These are phyloP conservation scores for Cryptococcus sp. DNA, from an alignment of 1,284 basidiomycete genomes.

Conservation along the genomic window DNA sequence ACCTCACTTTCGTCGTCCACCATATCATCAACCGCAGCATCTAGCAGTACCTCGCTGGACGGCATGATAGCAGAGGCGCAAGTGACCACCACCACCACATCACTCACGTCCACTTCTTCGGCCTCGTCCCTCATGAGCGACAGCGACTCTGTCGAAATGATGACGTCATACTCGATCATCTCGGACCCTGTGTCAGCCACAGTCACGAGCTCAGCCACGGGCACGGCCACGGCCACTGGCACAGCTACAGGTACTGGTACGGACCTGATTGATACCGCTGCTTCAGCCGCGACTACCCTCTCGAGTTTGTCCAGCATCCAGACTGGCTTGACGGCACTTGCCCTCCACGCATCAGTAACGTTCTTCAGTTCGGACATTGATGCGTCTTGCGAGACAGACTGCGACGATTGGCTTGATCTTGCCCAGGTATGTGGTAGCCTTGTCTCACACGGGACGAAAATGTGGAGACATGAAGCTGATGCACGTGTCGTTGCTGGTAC, in stretches of 20 bases:
- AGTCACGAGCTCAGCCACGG: neutral
- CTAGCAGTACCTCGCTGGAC: too few species aligned
- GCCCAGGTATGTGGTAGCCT: constrained; percentile 19
- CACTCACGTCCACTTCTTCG: too few species aligned
- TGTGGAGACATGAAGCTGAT: neutral
- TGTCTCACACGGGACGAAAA: neutral
- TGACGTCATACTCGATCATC: neutral
- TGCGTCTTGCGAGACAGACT: constrained; percentile 10
- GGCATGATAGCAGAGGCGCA: too few species aligned
- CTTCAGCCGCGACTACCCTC: neutral
- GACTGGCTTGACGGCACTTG: constrained; percentile 9
- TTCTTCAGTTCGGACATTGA: constrained; percentile 17
- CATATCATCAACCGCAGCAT: too few species aligned
- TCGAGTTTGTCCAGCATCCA: neutral
- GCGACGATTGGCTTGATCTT: constrained; percentile 12
- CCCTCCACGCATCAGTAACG: constrained; percentile 7
- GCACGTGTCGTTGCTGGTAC: neutral
- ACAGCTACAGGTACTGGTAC: neutral
- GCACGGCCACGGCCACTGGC: neutral
- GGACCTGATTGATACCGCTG: neutral
- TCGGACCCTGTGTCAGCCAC: neutral
- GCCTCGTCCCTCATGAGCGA: too few species aligned
- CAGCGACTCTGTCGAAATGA: too few species aligned
- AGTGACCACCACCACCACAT: too few species aligned
- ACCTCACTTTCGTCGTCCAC: too few species aligned